Base-by-base conservation (phyloP, 306 rosid genomes). In the Hylodesmum podocarpum region DNA sequence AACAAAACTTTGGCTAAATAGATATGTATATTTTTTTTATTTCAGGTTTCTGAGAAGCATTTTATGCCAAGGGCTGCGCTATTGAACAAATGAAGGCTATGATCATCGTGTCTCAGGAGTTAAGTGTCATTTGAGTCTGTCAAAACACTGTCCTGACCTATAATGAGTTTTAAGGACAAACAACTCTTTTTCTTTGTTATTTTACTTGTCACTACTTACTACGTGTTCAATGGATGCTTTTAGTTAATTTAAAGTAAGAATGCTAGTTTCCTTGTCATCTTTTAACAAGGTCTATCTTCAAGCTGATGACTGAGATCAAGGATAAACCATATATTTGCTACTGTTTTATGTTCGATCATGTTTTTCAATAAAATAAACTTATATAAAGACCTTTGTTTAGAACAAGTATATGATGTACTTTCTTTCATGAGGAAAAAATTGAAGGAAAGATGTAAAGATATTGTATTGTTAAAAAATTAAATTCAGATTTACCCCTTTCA, bases 11-110 rank as follows among this genome's bases (percentile, higher is more conserved):
- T 4, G 19, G 13, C 28, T 53, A 2, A 37, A 36, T 18, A 49
- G 3, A 28, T 73, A 39, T 1, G n/a, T 29, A 50, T 41, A 36
- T 69, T 64, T 82, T 8, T 63, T 59, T 63, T 6, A 18, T 34
- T 67, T 80, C 82, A 94, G 97, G 93, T 86, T 9, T 81, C 88
- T 72, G 96, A 84, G 88, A 91, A 91, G 81, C 91, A 81, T 82
- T 83, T 86, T 49, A 81, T 85, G 93, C 73, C 95, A 53, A 87
- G 85, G 90, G 87, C 97, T 74, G 80, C 94, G 8, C 78, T 88
- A n/a, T 81, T 86, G 81, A 91, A 91, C 70, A 89, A 90, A 80
- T 88, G 88, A 91, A 71, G 82, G 53, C 51, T 62, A 64, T 66
- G 59, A 12, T 66, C 31, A 71, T 75, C 16, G 65, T 24, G 34